A percentile compares a stretch with the other conserved stretches of the same genome.
Conservation (phyloP, 768 basidiomycete genomes). For the Rhodotorula diobovata region DNA sequence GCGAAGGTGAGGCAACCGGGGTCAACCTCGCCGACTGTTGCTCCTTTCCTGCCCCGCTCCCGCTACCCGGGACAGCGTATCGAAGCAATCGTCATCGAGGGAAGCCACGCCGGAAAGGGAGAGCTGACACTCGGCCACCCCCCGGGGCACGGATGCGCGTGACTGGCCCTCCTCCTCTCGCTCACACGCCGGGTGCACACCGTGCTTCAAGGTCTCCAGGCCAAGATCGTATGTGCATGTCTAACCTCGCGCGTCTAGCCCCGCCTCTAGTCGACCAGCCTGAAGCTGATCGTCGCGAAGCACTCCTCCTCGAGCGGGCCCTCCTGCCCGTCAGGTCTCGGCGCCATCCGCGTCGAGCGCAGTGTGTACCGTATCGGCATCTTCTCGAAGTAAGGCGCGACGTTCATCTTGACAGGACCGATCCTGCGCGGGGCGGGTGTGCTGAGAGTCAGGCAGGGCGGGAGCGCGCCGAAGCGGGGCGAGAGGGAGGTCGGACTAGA, state of each 20-base stretch:
- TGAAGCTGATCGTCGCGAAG: conserved; percentile 42
- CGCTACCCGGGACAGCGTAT: too few species aligned
- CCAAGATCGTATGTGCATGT: neutral
- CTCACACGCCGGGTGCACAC: too few species aligned
- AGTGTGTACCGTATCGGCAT: conserved; percentile 44
- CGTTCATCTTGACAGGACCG: conserved; percentile 38
- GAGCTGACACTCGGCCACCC: too few species aligned
- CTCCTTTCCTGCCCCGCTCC: too few species aligned
- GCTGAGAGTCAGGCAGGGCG: neutral
- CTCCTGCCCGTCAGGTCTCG: conserved; percentile 6
- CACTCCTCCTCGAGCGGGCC: conserved; percentile 38
- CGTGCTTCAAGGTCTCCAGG: too few species aligned
- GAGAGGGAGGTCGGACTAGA: neutral
- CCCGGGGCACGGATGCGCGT: too few species aligned
- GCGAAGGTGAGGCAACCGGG: too few species aligned
- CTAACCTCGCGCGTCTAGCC: neutral
- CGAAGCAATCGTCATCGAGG: too few species aligned
- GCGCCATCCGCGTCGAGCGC: conserved; percentile 36
- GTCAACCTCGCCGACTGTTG: too few species aligned
- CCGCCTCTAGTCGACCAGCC: conserved; percentile 33
- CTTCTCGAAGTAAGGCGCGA: conserved; percentile 30
- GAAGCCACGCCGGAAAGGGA: too few species aligned
- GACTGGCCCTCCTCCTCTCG: too few species aligned
- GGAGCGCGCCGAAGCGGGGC: neutral
- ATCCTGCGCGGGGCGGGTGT: neutral